Evolutionary conservation across 2,329 filamentous ascomycete genomes (phyloP), one percentile per base, ranked within the genome.

Genomic region (Clonostachys rhizophaga): DNA sequence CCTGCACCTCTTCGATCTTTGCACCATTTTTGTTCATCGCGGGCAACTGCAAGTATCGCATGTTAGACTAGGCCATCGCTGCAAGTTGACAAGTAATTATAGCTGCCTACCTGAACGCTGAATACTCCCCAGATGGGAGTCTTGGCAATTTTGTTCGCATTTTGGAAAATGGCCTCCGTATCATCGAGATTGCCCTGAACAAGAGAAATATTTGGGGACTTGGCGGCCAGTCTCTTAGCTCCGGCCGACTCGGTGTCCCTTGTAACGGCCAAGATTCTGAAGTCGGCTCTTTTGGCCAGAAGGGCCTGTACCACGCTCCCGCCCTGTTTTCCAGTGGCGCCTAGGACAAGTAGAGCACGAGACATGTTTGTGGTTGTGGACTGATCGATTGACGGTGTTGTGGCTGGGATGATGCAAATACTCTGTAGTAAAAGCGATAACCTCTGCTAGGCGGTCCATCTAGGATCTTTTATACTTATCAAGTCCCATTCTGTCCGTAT

Each of bases 191-290:
- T 68, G 8, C 83, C 82, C 54, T 82, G 65, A 5, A 86, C 70
- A 1, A 86, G 54, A 24, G 71, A 71, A 53, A 84, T 71, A 11
- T 69, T 68, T 8, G 72, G 55, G 2, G 74, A 72, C 47, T 71
- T 65, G 11, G 63, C 49, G 3, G 62, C 55, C 4, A 83, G 70
- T 14, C 64, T 66, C 55, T 79, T 68, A 1, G 81, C 77, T 3
- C 70, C 70, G 1, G 62, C 43, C 0, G 78, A 81, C n/a, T 62
- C 58, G 1, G 71, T 55, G 54, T 84, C 71, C 50, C 83, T 76
- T 3, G 81, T 85, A 18, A 86, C 68, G 7, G 82, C 83, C 13
- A 83, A 69, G 45, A 86, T 78, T 13, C 73, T 68, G 49, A 74
- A 72, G 53, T 61, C 50, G 42, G 62, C 53, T n/a, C 64, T 55